phyloP scores from a whole-genome alignment of 768 basidiomycete genomes.

The Lentinula sp. region DNA sequence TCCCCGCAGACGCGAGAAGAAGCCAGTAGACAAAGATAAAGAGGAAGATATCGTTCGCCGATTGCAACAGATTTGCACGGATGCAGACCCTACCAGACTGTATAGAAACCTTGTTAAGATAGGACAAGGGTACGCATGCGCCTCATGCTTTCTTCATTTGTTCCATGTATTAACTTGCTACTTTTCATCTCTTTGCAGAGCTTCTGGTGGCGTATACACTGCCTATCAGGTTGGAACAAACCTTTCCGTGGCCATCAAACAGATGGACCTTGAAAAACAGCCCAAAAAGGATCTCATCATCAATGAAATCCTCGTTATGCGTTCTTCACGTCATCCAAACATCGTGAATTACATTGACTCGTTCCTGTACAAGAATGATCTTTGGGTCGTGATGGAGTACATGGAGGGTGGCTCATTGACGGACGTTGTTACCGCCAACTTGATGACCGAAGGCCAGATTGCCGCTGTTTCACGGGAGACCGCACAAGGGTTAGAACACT shows the following conservation, averaged over 20 bases:
- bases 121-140: conserved; percentile 79
- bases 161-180: background rate
- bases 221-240: conserved; percentile 97
- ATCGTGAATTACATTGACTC: conserved; percentile 99
- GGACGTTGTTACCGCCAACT: conserved; percentile 90
- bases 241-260: conserved; percentile 94
- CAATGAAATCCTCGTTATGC: conserved; percentile 98
- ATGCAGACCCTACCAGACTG: conserved; percentile 91
- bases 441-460: conserved; percentile 99
- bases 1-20: conserved; percentile 81
- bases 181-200: conserved; percentile 38
- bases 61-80: conserved; percentile 91
- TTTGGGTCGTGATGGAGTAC: conserved; percentile 99
- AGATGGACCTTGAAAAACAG: conserved; percentile 99
- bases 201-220: conserved; percentile 96
- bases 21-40: conserved; percentile 70
- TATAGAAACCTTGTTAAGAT: conserved; percentile 95
- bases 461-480: conserved; percentile 94
- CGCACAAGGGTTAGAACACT: conserved; percentile 86
- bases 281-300: conserved; percentile 99
- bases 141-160: background rate
- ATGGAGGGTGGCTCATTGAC: conserved; percentile 97
- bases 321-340: conserved; percentile 93
- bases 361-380: conserved; percentile 94
- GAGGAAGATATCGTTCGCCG: conserved; percentile 90